phyloP scores from a whole-genome alignment of 148 eudicot species.

The Drosera capensis region DNA sequence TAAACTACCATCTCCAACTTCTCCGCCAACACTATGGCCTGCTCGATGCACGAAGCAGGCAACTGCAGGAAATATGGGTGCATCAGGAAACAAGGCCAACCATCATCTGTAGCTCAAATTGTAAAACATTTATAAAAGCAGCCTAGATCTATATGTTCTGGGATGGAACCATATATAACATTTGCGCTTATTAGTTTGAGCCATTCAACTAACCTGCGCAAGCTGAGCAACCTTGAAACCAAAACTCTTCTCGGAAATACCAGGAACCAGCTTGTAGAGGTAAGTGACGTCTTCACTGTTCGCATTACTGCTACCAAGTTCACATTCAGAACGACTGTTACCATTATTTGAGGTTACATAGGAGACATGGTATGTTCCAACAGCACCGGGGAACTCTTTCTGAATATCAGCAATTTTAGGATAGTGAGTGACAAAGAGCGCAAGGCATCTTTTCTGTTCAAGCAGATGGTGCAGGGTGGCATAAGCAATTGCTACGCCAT shows the following conservation, averaged over 20 bases:
- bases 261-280: slow-evolving; percentile 82
- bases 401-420: slow-evolving; percentile 65
- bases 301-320: slow-evolving; percentile 6
- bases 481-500: slow-evolving; percentile 96
- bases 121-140: no score
- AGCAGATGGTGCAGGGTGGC: slow-evolving; percentile 77
- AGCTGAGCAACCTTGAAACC: slow-evolving; percentile 95
- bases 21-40: slow-evolving; percentile 57
- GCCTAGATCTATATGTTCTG: no score
- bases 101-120: no score
- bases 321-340: slow-evolving; percentile 1
- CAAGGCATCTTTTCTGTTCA: slow-evolving; percentile 56
- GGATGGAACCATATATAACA: no score
- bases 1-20: slow-evolving; percentile 50
- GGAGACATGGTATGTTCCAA: slow-evolving; percentile 83
- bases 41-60: slow-evolving; percentile 51
- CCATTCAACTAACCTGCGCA: slow-evolving; percentile 62
- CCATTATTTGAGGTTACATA: slow-evolving; percentile 43
- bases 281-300: slow-evolving; percentile 56
- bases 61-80: slow-evolving; percentile 22
- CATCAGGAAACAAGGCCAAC: neutral
- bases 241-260: slow-evolving; percentile 77
- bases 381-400: slow-evolving; percentile 57
- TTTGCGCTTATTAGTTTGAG: no score
- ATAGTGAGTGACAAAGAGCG: slow-evolving; percentile 88